Evolutionary conservation across 2,329 filamentous ascomycete species (phyloP).

Genomic region (Cercospora canescens): DNA sequence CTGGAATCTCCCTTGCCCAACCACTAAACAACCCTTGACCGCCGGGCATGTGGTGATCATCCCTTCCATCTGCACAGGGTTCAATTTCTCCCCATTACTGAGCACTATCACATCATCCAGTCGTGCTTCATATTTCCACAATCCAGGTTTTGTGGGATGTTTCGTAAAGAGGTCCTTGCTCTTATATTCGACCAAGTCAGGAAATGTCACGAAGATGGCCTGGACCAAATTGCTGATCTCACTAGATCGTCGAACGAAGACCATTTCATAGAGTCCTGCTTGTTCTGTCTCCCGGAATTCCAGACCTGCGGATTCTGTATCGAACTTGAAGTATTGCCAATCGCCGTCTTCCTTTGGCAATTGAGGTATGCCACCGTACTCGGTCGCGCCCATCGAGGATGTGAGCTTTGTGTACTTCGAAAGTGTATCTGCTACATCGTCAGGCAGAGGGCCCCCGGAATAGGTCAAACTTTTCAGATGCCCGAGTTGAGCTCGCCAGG

Average conservation of each 20-base stretch:
- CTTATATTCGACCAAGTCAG: conserved; percentile 36
- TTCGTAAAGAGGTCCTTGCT: conserved; percentile 43
- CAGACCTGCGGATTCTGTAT: conserved; percentile 1
- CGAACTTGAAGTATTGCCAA: conserved; percentile 15
- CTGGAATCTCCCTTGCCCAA: conserved; percentile 35
- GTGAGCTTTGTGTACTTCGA: not conserved
- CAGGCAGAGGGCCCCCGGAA: conserved; percentile 16
- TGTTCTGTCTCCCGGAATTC: conserved; percentile 12
- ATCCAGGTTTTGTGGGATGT: conserved; percentile 39
- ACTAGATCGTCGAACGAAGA: conserved; percentile 17
- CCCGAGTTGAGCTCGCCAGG: conserved; percentile 4
- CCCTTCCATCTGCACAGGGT: conserved; percentile 42
- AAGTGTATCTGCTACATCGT: conserved; percentile 9
- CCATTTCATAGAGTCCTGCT: conserved; percentile 12
- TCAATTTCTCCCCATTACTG: conserved; percentile 49
- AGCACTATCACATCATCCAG: conserved; percentile 48
- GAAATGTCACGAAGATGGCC: conserved; percentile 30
- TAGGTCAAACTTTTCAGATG: conserved; percentile 4
- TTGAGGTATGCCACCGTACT: not conserved
- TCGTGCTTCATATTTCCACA: conserved; percentile 43
- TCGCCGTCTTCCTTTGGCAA: not conserved
- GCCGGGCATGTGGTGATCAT: conserved; percentile 38
- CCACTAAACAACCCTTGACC: conserved; percentile 51
- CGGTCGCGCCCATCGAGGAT: not conserved
- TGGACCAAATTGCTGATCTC: conserved; percentile 10